Evolutionary conservation across 2,329 filamentous ascomycete species (phyloP).

Genomic region (Colletotrichum euphorbiae): DNA sequence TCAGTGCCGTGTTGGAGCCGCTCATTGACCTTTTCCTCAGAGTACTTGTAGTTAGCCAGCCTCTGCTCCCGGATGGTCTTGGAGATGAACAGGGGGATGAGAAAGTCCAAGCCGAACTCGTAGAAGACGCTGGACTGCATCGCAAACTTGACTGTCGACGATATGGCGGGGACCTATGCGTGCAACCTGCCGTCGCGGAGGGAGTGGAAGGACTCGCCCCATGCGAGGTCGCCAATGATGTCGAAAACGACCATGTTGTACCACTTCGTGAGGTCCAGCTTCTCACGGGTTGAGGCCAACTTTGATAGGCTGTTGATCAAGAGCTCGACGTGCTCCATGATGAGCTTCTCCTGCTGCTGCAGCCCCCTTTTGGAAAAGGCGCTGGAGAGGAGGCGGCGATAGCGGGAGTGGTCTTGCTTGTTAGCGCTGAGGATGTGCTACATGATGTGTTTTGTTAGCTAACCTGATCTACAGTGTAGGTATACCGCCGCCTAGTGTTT

Average conservation of each 20-base stretch:
- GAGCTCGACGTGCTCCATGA: slow-evolving; percentile 41
- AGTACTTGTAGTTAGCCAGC: too few species aligned
- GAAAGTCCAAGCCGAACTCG: too few species aligned
- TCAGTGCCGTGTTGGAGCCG: too few species aligned
- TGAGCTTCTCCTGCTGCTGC: slow-evolving; percentile 46
- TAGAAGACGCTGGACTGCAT: too few species aligned
- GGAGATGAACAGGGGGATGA: too few species aligned
- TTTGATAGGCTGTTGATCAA: slow-evolving; percentile 35
- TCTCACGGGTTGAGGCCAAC: background rate
- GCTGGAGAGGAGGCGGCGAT: slow-evolving; percentile 42
- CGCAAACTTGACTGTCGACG: too few species aligned
- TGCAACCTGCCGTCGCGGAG: slow-evolving; percentile 37
- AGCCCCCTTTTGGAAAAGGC: slow-evolving; percentile 48
- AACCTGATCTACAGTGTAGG: too few species aligned
- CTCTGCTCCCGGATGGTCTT: too few species aligned
- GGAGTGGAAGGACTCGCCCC: slow-evolving; percentile 40
- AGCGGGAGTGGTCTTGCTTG: slow-evolving; percentile 39
- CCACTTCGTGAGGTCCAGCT: slow-evolving; percentile 38
- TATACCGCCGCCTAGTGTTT: background rate
- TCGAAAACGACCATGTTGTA: slow-evolving; percentile 42
- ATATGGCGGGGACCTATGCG: slow-evolving; percentile 24
- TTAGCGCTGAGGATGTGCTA: slow-evolving; percentile 37
- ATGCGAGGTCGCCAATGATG: slow-evolving; percentile 44
- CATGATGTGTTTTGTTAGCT: too few species aligned
- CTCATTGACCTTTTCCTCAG: too few species aligned